A percentile compares a stretch with the other conserved stretches of the same genome.
phyloP scores from a whole-genome alignment of 75 land plant species.

The Picea sitchensis region DNA sequence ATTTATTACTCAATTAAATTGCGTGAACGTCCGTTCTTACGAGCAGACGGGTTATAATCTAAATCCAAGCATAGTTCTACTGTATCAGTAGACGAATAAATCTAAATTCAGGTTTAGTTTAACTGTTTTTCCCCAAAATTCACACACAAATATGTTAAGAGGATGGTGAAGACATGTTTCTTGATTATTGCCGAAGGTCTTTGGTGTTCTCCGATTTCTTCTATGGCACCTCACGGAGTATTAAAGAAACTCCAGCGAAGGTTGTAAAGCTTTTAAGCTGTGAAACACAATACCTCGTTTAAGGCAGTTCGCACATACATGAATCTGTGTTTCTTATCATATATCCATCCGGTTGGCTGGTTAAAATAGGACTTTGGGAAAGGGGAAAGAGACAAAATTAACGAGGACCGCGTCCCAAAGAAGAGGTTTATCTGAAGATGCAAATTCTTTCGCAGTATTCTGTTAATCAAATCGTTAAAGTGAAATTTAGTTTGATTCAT shows the following conservation, averaged over 20 bases:
- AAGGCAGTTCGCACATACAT: no score
- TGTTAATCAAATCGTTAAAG: no score
- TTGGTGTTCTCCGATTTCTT: neutral
- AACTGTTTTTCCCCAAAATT: neutral
- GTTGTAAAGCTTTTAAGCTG: no score
- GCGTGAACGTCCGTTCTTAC: neutral
- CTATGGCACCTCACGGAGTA: neutral
- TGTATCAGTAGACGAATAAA: neutral
- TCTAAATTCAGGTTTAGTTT: neutral
- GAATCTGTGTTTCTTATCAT: no score
- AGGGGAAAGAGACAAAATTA: no score
- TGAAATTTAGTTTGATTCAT: no score
- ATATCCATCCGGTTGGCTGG: no score
- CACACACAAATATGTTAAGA: neutral
- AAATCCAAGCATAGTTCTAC: neutral
- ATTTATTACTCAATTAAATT: neutral
- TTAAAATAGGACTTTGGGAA: no score
- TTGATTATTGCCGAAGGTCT: neutral
- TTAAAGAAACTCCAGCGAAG: neutral
- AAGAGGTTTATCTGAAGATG: no score
- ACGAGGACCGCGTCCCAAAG: no score
- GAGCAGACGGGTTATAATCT: neutral
- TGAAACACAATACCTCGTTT: no score
- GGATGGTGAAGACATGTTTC: neutral
- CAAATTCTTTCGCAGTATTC: no score